A percentile compares a stretch with the other conserved stretches of the same genome.
Conservation (phyloP, 2,329 filamentous ascomycete species). For the Rutstroemia sp. region DNA sequence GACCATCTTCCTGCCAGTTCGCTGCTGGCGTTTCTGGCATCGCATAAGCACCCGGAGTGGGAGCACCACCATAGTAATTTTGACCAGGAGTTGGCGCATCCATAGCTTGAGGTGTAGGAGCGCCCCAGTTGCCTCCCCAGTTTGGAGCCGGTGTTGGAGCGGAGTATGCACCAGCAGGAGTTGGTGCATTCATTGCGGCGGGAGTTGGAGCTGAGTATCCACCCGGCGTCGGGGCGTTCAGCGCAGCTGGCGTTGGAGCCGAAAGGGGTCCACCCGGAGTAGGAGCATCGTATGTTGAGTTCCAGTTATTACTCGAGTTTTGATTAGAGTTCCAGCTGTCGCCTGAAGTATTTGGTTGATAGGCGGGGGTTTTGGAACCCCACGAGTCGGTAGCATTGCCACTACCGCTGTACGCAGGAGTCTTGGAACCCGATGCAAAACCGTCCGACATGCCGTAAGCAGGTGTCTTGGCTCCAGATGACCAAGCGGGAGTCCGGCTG, state of each 20-base stretch:
- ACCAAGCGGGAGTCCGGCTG: slow-evolving; percentile 69
- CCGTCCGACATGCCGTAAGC: slow-evolving; percentile 45
- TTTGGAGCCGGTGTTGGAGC: slow-evolving; percentile 65
- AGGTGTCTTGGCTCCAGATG: slow-evolving; percentile 67
- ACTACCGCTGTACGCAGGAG: slow-evolving; percentile 61
- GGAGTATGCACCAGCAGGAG: slow-evolving; percentile 33
- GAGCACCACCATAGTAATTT: slow-evolving; percentile 26
- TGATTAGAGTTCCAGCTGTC: slow-evolving; percentile 22
- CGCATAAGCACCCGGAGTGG: slow-evolving; percentile 29
- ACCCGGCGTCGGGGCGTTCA: slow-evolving; percentile 66
- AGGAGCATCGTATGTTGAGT: slow-evolving; percentile 56
- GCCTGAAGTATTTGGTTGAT: slow-evolving; percentile 63
- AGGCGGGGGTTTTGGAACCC: slow-evolving; percentile 62
- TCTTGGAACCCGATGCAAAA: slow-evolving; percentile 66
- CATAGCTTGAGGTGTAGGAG: slow-evolving; percentile 40
- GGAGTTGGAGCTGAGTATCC: slow-evolving; percentile 45
- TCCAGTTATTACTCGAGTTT: slow-evolving; percentile 31
- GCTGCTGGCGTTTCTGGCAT: slow-evolving; percentile 55
- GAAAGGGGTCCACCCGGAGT: slow-evolving; percentile 55
- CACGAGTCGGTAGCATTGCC: slow-evolving; percentile 48
- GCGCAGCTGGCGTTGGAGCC: slow-evolving; percentile 53
- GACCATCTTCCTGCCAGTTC: slow-evolving; percentile 34
- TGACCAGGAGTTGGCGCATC: slow-evolving; percentile 42
- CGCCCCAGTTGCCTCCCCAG: slow-evolving; percentile 37
- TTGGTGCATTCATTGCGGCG: slow-evolving; percentile 41